Percentiles rank a stretch among this genome's conserved stretches.
These are phyloP conservation scores for Lipomyces yamadae DNA, from an alignment of 805 yeast species.

Conservation along the genomic window DNA sequence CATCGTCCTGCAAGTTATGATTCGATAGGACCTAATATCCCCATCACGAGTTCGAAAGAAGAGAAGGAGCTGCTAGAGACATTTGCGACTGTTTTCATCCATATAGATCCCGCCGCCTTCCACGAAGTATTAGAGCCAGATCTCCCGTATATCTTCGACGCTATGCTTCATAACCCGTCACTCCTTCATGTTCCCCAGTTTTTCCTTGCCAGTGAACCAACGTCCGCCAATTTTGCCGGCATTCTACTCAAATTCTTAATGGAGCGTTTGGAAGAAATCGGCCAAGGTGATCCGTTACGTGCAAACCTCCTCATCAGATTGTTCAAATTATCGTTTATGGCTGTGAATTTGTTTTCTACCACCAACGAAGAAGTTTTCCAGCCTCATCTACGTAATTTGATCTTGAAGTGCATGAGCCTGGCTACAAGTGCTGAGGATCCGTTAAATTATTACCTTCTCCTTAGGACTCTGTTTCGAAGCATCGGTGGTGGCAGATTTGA, in stretches of 20 bases:
- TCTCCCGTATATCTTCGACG: conserved; percentile 73
- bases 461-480: conserved; percentile 87
- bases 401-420: conserved; percentile 74
- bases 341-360: conserved; percentile 84
- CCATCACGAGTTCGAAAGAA: conserved; percentile 86
- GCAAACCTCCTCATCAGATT: conserved; percentile 82
- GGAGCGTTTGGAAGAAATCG: conserved; percentile 74
- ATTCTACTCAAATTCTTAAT: conserved; percentile 76
- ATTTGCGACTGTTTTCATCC: conserved; percentile 89
- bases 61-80: conserved; percentile 96
- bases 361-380: conserved; percentile 85
- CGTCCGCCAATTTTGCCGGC: conserved; percentile 90
- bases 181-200: conserved; percentile 90
- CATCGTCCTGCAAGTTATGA: conserved; percentile 50
- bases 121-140: conserved; percentile 87
- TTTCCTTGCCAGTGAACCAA: conserved; percentile 90
- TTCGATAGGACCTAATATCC: conserved; percentile 77
- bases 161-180: conserved; percentile 82
- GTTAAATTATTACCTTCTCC: conserved; percentile 81
- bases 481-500: conserved; percentile 98
- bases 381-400: conserved; percentile 84
- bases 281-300: conserved; percentile 74
- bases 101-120: conserved; percentile 93
- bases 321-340: conserved; percentile 93
- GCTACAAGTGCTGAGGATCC: conserved; percentile 92